phyloP scores from a whole-genome alignment of 108 stramenopile species.

The Fragilaria radians region DNA sequence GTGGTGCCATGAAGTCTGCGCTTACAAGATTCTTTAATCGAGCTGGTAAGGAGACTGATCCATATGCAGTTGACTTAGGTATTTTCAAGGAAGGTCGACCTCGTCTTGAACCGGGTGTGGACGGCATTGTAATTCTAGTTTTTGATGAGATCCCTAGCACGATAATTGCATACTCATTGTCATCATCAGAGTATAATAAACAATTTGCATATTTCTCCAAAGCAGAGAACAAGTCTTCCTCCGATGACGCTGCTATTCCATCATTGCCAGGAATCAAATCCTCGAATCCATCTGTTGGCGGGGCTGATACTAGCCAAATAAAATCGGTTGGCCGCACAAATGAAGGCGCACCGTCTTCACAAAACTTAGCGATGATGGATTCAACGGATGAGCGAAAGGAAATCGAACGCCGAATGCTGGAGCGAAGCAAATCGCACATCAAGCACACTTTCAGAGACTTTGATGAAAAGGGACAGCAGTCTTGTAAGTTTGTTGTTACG shows the following conservation, averaged over 20 bases:
- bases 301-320: background rate
- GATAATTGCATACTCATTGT: conserved; percentile 89
- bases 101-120: conserved; percentile 78
- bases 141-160: conserved; percentile 90
- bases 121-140: conserved; percentile 88
- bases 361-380: background rate
- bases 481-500: conserved; percentile 93
- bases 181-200: conserved; percentile 72
- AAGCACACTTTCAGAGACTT: conserved; percentile 89
- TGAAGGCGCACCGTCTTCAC: background rate
- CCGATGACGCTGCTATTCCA: background rate
- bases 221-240: conserved; percentile 2
- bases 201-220: conserved; percentile 66
- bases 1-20: conserved; percentile 87
- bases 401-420: conserved; percentile 78
- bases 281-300: background rate
- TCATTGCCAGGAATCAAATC: background rate
- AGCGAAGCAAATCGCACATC: conserved; percentile 83
- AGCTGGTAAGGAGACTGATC: conserved; percentile 75
- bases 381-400: conserved; percentile 31
- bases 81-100: conserved; percentile 86
- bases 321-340: background rate
- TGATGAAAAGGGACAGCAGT: conserved; percentile 80
- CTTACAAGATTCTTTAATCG: conserved; percentile 83
- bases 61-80: conserved; percentile 83